phyloP scores from a whole-genome alignment of 495 filamentous ascomycete species.

The Bathelium albidoporum region DNA sequence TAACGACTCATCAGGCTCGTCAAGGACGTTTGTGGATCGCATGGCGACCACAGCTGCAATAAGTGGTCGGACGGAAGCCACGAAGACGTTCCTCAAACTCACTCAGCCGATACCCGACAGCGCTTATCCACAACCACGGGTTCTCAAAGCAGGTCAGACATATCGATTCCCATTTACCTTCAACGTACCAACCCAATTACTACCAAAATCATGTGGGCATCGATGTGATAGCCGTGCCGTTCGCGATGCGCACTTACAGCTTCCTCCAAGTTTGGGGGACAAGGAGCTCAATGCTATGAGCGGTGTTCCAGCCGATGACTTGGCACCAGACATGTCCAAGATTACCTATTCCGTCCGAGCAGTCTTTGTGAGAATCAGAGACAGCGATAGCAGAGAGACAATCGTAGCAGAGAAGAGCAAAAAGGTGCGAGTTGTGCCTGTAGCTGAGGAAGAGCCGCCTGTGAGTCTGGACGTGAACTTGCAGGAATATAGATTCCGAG shows the following conservation, averaged over 20 bases:
- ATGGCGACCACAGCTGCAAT: constrained; percentile 36
- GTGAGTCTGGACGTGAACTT: constrained; percentile 51
- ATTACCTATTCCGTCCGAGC: constrained; percentile 66
- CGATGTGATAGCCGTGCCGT: constrained; percentile 45
- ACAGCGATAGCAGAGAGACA: constrained; percentile 29
- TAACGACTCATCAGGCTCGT: constrained; percentile 28
- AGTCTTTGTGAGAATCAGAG: constrained; percentile 27
- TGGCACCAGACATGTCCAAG: constrained; percentile 69
- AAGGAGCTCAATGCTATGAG: constrained; percentile 27
- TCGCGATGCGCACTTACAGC: constrained; percentile 58
- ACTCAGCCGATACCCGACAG: constrained; percentile 64
- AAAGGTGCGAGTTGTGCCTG: constrained; percentile 70
- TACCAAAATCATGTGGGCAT: constrained; percentile 51
- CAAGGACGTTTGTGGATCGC: constrained; percentile 44
- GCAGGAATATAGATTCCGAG: constrained; percentile 55
- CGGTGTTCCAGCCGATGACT: constrained; percentile 46
- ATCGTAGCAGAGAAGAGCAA: constrained; percentile 42
- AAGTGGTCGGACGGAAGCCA: constrained; percentile 42
- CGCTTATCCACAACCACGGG: constrained; percentile 57
- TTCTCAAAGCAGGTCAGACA: constrained; percentile 53
- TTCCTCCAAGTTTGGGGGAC: constrained; percentile 76
- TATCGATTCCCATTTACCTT: constrained; percentile 83
- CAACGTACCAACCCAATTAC: constrained; percentile 65
- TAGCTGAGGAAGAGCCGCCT: constrained; percentile 62
- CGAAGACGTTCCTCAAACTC: constrained; percentile 65